Evolutionary conservation across 441 rosid species (phyloP).

Genomic region (Metrosideros polymorpha): DNA sequence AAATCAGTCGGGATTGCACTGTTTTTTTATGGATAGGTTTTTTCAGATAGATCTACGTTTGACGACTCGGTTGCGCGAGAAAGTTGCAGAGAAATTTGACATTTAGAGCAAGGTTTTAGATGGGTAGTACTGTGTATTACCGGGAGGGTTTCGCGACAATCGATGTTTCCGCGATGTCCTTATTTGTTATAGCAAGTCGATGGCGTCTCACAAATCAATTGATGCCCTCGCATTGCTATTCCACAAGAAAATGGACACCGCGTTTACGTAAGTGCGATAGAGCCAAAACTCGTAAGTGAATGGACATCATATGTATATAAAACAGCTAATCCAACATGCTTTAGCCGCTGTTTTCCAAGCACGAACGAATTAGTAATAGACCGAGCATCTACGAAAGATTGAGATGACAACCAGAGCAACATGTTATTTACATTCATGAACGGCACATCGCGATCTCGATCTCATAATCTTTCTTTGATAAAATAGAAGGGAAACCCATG

Average conservation of each 20-base stretch:
- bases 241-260: background rate
- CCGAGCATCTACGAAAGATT: background rate
- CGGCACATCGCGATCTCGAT: background rate
- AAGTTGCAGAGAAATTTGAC: background rate
- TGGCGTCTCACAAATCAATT: background rate
- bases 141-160: background rate
- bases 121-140: background rate
- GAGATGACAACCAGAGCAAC: background rate
- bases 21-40: background rate
- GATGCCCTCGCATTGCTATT: background rate
- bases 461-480: background rate
- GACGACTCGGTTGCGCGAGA: background rate
- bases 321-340: fast-evolving
- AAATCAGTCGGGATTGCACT: background rate
- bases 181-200: background rate
- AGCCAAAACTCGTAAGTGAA: background rate
- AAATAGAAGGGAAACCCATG: background rate
- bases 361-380: background rate
- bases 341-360: background rate
- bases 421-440: background rate
- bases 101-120: background rate
- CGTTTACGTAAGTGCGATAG: fast-evolving
- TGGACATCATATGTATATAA: background rate
- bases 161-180: background rate
- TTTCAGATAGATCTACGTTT: background rate